These are phyloP conservation scores for Cupressus sempervirens DNA, from an alignment of 75 land plant species.

Conservation along the genomic window DNA sequence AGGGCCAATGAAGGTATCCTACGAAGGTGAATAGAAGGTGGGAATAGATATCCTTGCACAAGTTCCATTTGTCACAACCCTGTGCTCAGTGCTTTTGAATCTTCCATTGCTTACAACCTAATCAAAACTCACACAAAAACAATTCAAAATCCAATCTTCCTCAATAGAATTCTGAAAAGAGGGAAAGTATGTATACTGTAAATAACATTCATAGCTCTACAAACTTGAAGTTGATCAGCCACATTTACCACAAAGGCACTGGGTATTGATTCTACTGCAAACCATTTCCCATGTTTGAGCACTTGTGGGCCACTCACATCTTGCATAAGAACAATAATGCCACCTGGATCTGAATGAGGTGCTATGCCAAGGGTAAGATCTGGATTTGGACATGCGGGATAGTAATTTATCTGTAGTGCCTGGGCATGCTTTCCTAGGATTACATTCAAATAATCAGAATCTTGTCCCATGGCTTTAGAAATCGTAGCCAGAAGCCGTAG, in stretches of 20 bases:
- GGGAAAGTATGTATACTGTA: neutral
- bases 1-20: constrained; percentile 44
- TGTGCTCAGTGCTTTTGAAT: constrained; percentile 48
- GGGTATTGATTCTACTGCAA: constrained; percentile 1
- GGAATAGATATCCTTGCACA: constrained; percentile 50
- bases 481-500: constrained; percentile 33
- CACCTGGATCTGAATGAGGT: no score
- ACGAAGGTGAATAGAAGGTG: constrained; percentile 50
- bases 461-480: constrained; percentile 53
- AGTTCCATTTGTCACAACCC: constrained; percentile 29
- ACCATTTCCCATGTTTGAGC: no score
- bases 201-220: neutral
- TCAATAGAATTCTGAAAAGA: neutral
- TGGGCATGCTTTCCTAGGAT: constrained; percentile 41
- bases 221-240: neutral
- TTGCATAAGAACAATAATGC: no score
- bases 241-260: constrained; percentile 1
- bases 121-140: neutral
- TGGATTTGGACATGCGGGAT: constrained; percentile 73
- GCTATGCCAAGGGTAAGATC: constrained; percentile 36
- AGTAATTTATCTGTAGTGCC: constrained; percentile 55
- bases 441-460: constrained; percentile 28
- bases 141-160: neutral
- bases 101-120: constrained; percentile 45
- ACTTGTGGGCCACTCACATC: no score